These are phyloP conservation scores for Saccharomycopsis malanga DNA, from an alignment of 805 yeast species.

Conservation along the genomic window DNA sequence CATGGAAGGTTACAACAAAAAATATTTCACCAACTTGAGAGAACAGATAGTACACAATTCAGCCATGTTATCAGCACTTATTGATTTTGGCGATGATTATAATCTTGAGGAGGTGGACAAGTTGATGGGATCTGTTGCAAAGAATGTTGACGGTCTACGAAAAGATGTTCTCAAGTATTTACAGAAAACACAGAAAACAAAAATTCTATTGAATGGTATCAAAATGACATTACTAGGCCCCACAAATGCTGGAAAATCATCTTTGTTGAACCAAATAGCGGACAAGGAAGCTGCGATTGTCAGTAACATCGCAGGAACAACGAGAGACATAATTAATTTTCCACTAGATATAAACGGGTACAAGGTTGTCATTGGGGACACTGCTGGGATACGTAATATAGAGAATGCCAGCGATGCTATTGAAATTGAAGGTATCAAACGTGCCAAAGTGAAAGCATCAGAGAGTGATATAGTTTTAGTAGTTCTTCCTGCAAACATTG, in stretches of 20 bases:
- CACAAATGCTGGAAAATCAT: conserved; percentile 95
- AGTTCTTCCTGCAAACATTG: conserved; percentile 39
- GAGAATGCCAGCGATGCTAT: conserved; percentile 41
- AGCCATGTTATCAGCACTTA: conserved; percentile 77
- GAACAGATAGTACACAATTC: conserved; percentile 51
- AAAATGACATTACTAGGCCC: conserved; percentile 74
- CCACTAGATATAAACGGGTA: conserved; percentile 77
- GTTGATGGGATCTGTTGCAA: conserved; percentile 45
- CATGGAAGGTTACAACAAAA: conserved; percentile 60
- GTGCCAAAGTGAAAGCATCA: conserved; percentile 58
- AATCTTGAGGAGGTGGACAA: conserved; percentile 60
- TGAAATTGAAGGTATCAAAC: conserved; percentile 72
- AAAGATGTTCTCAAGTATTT: conserved; percentile 40
- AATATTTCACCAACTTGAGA: conserved; percentile 61
- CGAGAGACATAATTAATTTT: conserved; percentile 80
- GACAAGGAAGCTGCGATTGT: conserved; percentile 84
- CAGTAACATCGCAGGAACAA: conserved; percentile 87
- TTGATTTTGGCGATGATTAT: conserved; percentile 94
- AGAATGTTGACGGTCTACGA: conserved; percentile 36
- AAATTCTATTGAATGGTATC: conserved; percentile 65
- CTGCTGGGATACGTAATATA: conserved; percentile 75
- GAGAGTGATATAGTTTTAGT: conserved; percentile 65
- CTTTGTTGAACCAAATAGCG: conserved; percentile 69
- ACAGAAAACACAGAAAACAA: conserved; percentile 45
- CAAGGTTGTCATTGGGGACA: conserved; percentile 80